Percentiles rank a stretch among this genome's conserved stretches.
Evolutionary conservation across 2,329 filamentous ascomycete genomes (phyloP).

Genomic region (Fusarium camptoceras): DNA sequence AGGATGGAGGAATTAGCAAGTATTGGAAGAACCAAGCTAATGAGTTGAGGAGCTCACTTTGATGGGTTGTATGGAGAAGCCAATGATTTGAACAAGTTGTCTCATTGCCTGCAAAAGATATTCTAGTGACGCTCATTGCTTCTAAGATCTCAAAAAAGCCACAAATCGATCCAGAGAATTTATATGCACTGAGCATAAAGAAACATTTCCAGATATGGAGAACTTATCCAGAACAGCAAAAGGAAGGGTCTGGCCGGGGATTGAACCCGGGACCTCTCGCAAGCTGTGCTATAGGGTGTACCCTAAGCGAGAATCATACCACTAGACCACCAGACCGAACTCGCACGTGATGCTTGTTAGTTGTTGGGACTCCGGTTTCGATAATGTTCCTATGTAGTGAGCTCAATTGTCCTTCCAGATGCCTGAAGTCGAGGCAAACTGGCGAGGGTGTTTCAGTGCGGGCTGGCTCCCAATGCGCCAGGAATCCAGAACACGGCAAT

Average conservation of each 20-base stretch:
- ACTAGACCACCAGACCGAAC: conserved; percentile 42
- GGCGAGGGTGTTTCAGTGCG: too few species aligned
- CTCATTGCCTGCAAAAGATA: background rate
- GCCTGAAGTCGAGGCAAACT: background rate
- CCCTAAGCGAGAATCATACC: conserved; percentile 52
- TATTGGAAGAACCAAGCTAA: background rate
- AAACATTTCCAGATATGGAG: too few species aligned
- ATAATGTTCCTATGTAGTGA: rapidly evolving
- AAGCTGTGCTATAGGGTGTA: conserved; percentile 46
- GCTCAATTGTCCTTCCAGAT: background rate
- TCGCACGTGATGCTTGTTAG: conserved; percentile 3
- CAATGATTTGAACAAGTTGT: too few species aligned
- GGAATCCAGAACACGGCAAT: rapidly evolving
- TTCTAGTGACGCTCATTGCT: too few species aligned
- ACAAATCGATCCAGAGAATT: conserved; percentile 59
- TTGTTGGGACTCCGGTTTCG: background rate
- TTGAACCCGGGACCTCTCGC: conserved; percentile 62
- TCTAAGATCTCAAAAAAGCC: background rate
- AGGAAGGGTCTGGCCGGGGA: conserved; percentile 53
- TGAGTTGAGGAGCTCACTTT: rapidly evolving
- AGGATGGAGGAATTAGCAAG: background rate
- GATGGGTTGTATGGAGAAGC: background rate
- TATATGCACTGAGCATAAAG: conserved; percentile 48
- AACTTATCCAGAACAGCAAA: conserved; percentile 52
- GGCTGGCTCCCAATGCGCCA: too few species aligned